A percentile compares a stretch with the other conserved stretches of the same genome.
Conservation (phyloP, 2,329 filamentous ascomycete species). For the Scytalidium sp. region DNA sequence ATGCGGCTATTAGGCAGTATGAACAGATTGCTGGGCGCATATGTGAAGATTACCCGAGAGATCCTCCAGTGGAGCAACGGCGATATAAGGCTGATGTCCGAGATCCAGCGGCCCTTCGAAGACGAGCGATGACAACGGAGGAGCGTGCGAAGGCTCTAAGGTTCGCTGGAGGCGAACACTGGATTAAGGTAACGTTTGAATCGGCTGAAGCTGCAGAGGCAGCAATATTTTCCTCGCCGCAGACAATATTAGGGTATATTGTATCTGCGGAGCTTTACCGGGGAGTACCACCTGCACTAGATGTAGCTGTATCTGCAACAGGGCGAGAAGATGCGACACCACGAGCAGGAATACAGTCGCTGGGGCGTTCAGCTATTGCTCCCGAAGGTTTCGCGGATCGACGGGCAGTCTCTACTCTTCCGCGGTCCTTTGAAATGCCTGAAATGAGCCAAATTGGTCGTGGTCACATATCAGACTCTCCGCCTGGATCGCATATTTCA, state of each 20-base stretch:
- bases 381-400: slow-evolving; percentile 7
- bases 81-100: slow-evolving; percentile 73
- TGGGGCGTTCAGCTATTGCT: slow-evolving; percentile 10
- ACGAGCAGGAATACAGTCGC: slow-evolving; percentile 8
- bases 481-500: slow-evolving; percentile 24
- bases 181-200: slow-evolving; percentile 86
- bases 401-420: slow-evolving; percentile 14
- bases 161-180: slow-evolving; percentile 82
- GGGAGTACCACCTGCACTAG: slow-evolving; percentile 60
- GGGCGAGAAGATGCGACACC: slow-evolving; percentile 3
- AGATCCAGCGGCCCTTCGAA: slow-evolving; percentile 67
- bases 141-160: slow-evolving; percentile 78
- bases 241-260: slow-evolving; percentile 66
- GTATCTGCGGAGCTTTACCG: slow-evolving; percentile 70
- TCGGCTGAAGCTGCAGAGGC: slow-evolving; percentile 68
- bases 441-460: slow-evolving; percentile 23
- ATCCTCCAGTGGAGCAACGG: slow-evolving; percentile 68
- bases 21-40: slow-evolving; percentile 83
- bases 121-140: slow-evolving; percentile 62
- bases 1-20: slow-evolving; percentile 85
- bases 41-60: slow-evolving; percentile 89
- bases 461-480: slow-evolving; percentile 23
- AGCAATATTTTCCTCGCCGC: slow-evolving; percentile 67
- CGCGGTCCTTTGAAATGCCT: slow-evolving; percentile 23
- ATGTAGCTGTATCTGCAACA: slow-evolving; percentile 54